Conservation (phyloP, 768 basidiomycete genomes). For the Tylopilus balloui region DNA sequence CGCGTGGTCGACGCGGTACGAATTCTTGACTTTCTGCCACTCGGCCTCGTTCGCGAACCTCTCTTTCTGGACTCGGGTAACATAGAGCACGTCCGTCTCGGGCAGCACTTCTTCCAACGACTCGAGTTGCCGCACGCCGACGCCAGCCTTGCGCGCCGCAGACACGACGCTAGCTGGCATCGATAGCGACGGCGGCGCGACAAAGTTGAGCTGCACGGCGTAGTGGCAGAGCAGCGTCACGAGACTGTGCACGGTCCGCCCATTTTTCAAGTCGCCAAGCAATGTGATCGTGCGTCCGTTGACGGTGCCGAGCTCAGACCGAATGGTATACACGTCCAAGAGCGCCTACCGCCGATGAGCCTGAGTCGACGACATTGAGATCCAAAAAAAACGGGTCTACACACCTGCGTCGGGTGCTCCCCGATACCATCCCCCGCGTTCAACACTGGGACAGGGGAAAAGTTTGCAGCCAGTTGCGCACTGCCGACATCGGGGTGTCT, state of each 20-base stretch:
- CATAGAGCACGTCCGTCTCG: slow-evolving; percentile 95
- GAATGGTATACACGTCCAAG: slow-evolving; percentile 89
- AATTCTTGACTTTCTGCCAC: slow-evolving; percentile 89
- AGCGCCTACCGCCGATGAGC: slow-evolving; percentile 50
- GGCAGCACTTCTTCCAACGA: slow-evolving; percentile 87
- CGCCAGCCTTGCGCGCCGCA: slow-evolving; percentile 78
- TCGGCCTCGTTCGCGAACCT: slow-evolving; percentile 77
- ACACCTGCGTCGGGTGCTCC: slow-evolving; percentile 92
- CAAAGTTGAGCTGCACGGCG: slow-evolving; percentile 92
- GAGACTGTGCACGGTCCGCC: slow-evolving; percentile 94
- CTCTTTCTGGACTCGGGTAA: slow-evolving; percentile 95
- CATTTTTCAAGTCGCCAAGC: slow-evolving; percentile 96
- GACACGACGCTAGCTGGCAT: slow-evolving; percentile 88
- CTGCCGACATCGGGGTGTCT: slow-evolving; percentile 94
- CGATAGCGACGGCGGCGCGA: slow-evolving; percentile 77
- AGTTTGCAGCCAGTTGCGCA: slow-evolving; percentile 93
- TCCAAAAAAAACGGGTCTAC: slow-evolving; percentile 17
- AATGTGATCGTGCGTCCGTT: slow-evolving; percentile 92
- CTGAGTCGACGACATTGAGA: not conserved
- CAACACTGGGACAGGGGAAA: slow-evolving; percentile 90
- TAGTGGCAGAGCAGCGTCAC: slow-evolving; percentile 91
- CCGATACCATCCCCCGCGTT: slow-evolving; percentile 97
- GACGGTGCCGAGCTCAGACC: slow-evolving; percentile 95
- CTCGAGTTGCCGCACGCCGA: slow-evolving; percentile 75
- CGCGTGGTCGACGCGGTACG: slow-evolving; percentile 91